Base-by-base conservation (phyloP, 306 rosid species). In the Ormosia emarginata region DNA sequence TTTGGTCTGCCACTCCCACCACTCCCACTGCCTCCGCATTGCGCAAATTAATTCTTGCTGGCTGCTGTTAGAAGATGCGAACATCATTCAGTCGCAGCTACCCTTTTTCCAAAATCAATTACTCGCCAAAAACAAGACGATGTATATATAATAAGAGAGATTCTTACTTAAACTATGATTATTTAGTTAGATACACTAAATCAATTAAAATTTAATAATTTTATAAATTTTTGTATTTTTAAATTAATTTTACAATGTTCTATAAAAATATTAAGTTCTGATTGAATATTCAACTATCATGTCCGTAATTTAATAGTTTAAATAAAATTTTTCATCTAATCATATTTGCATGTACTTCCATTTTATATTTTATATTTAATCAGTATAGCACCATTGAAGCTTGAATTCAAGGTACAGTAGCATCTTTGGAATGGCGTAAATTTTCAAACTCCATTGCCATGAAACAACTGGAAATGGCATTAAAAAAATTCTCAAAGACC, bases 1-100 rank as follows among this genome's bases (percentile, higher is more conserved):
- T 77, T 78, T 85, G 83, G 88, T 85, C 88, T 85, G 88, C 86
- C 88, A 85, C 78, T 85, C 82, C 78, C 78, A 59, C 83, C 62
- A 30, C 76, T 59, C 56, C 75, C 71, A 77, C 77, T 56, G 66
- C 79, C 78, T 34, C 69, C 46, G 30, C 77, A 71, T 55, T 64
- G 74, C 29, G 14, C 80, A 77, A 81, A 81, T 85, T 76, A 73
- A 78, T 72, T 71, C 81, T 6, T 71, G 73, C 68, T 47, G 24
- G 8, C 10, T 61, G 18, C 17, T 33, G 36, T 68, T 53, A 57
- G 10, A 36, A 77, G 34, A 67, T 58, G 7, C 58, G 53, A 32
- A 41, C 64, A 33, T 17, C 64, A 32, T 71, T 29, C 11, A 43
- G 39, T 65, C 55, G 36, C 67, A 41, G 47, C 61, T 57, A 46